Evolutionary conservation across 345 rosid genomes (phyloP), one percentile per base, ranked within the genome.

Genomic region (Arabis hirsuta): DNA sequence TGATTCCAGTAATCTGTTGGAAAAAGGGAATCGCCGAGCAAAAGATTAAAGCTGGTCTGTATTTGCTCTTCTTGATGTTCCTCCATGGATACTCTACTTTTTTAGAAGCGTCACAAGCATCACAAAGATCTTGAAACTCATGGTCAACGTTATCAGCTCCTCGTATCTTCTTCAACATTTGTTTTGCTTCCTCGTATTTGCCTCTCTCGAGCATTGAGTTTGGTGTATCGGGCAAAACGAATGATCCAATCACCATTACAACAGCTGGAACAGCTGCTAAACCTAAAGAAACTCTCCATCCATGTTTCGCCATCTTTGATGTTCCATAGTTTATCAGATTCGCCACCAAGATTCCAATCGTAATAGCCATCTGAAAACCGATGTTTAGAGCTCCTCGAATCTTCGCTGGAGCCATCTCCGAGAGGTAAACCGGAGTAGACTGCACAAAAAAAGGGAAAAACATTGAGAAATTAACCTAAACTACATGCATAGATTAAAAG

Each of bases 351-450:
- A 86, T 76, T 10, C 90, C 90, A 12, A 82, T 67, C 9, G 84
- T 76, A 52, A 84, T 80, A 12, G 84, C 71, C 12, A 86, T 65
- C 69, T 84, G 85, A 59, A 78, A 86, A 57, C 81, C 64, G 8
- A 81, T 73, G 78, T 84, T 84, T 42, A 86, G 65, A 1, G 81
- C 73, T 27, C 90, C 90, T 27, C 90, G 67, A 36, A 73, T 66
- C 78, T 82, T 81, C n/a, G 76, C 76, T 0, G 88, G 88, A 9
- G 88, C 86, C 86, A 86, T 84, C 66, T 84, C 90, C 1, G 86
- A 84, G 3, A 84, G 80, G 54, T 86, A 86, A 13, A 86, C 62
- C 2, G 87, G 90, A 19, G 82, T 83, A 3, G 87, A 77, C 86
- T 83, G 73, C 72, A 45, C 11, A 48, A 38, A 11, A 26, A 6